These are phyloP conservation scores for Setaria italica DNA, from an alignment of 202 grass and related monocot species.

Conservation along the genomic window DNA sequence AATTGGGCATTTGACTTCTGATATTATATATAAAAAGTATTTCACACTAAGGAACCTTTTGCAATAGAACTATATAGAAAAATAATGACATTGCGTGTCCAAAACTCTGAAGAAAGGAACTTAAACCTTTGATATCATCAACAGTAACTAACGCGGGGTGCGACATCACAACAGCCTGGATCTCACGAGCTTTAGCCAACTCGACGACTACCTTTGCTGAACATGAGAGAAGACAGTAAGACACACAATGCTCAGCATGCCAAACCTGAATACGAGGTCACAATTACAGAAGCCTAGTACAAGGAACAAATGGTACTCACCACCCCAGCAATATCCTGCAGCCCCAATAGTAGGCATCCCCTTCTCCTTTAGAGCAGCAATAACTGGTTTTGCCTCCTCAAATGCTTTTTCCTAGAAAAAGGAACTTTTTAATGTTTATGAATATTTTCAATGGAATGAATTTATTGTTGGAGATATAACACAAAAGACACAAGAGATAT, in stretches of 20 bases:
- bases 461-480: too few relatives aligned
- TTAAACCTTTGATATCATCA: slow-evolving; percentile 79
- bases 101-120: neutral
- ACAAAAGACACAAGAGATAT: too few relatives aligned
- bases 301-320: slow-evolving; percentile 44
- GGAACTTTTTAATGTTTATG: neutral
- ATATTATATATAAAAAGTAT: slow-evolving; percentile 22
- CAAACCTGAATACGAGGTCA: neutral
- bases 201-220: slow-evolving; percentile 74
- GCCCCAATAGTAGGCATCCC: slow-evolving; percentile 57
- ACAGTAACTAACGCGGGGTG: slow-evolving; percentile 67
- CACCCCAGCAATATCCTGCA: slow-evolving; percentile 79
- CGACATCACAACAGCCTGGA: slow-evolving; percentile 66
- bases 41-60: neutral
- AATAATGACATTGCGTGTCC: neutral
- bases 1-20: slow-evolving; percentile 67
- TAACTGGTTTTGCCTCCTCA: slow-evolving; percentile 71
- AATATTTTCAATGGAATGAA: neutral
- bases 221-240: slow-evolving; percentile 7
- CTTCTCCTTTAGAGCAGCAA: slow-evolving; percentile 65
- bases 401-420: slow-evolving; percentile 59
- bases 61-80: neutral
- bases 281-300: neutral
- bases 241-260: neutral
- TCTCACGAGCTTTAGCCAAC: slow-evolving; percentile 67